phyloP scores from a whole-genome alignment of 306 rosid genomes.

The Pachyrhizus erosus region DNA sequence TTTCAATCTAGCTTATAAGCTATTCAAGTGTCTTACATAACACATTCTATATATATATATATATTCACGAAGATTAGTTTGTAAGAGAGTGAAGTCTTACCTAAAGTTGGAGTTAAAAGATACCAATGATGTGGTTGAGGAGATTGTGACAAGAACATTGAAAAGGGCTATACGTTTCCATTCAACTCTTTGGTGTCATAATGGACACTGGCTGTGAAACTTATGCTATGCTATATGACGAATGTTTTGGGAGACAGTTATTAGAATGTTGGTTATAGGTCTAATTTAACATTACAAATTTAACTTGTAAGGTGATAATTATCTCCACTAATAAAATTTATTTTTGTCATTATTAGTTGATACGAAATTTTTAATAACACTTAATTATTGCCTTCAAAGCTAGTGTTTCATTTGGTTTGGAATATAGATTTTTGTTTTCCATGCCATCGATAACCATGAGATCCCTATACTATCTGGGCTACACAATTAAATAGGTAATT shows the following conservation, averaged over 20 bases:
- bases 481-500: conserved; percentile 58
- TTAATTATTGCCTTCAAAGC: neutral
- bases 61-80: too few species aligned
- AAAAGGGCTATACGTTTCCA: conserved; percentile 68
- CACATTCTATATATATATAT: too few species aligned
- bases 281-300: too few species aligned
- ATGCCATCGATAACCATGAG: neutral
- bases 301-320: too few species aligned
- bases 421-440: neutral
- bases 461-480: conserved; percentile 1
- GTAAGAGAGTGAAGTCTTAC: conserved; percentile 57
- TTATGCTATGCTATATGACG: conserved; percentile 10
- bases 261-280: too few species aligned
- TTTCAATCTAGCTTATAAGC: too few species aligned
- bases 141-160: conserved; percentile 56
- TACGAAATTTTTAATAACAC: too few species aligned
- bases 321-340: too few species aligned
- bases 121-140: conserved; percentile 60
- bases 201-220: conserved; percentile 76
- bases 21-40: too few species aligned
- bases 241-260: conserved; percentile 26
- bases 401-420: conserved; percentile 6
- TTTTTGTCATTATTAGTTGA: too few species aligned
- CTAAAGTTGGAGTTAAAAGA: conserved; percentile 70
- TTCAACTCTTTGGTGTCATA: conserved; percentile 70